These are phyloP conservation scores for Kodamaea alishanica DNA, from an alignment of 1,139 yeast genomes.

Conservation along the genomic window DNA sequence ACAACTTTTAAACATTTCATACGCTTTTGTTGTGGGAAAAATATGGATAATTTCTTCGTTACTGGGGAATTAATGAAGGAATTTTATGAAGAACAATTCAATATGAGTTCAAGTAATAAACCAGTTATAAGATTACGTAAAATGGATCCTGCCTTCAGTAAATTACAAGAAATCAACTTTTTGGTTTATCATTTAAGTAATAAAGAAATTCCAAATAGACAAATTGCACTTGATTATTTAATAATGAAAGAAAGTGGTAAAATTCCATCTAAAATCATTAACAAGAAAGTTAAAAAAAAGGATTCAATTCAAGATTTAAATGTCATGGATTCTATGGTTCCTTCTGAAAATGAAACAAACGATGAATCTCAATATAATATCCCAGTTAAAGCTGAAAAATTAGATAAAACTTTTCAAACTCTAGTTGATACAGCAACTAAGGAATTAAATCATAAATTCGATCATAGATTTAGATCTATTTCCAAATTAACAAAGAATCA, in stretches of 20 bases:
- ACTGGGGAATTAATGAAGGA: conserved; percentile 19
- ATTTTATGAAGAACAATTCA: conserved; percentile 16
- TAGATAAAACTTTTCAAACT: too few relatives aligned
- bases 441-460: not conserved
- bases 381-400: too few relatives aligned
- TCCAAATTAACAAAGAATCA: conserved; percentile 6
- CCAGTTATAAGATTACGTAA: conserved; percentile 17
- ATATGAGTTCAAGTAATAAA: conserved; percentile 14
- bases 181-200: conserved; percentile 15
- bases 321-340: too few relatives aligned
- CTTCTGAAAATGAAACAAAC: too few relatives aligned
- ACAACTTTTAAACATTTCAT: conserved; percentile 19
- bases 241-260: conserved; percentile 13
- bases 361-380: too few relatives aligned
- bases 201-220: conserved; percentile 18
- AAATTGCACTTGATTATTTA: conserved; percentile 15
- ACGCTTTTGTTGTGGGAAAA: conserved; percentile 15
- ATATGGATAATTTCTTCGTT: conserved; percentile 14
- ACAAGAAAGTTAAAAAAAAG: too few relatives aligned
- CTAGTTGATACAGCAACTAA: not conserved
- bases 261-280: conserved; percentile 1
- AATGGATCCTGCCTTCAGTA: conserved; percentile 20
- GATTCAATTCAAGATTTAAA: too few relatives aligned
- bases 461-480: conserved; percentile 4
- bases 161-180: conserved; percentile 17